These are phyloP conservation scores for Globisporangium heterothallicum DNA, from an alignment of 352 stramenopile species.

Conservation along the genomic window DNA sequence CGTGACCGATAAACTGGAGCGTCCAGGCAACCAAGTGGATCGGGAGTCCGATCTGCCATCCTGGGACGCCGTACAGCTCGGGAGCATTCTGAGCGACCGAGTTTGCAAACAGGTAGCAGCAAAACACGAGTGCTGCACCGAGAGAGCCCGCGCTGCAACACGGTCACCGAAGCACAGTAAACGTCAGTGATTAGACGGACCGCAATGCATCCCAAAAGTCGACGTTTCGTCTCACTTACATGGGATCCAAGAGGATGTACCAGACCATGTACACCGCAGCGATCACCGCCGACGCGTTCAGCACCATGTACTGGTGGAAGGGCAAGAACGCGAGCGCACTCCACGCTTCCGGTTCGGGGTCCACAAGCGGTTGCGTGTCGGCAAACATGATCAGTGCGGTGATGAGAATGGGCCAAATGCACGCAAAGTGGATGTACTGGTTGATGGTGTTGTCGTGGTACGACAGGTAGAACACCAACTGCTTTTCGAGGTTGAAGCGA, in stretches of 20 bases:
- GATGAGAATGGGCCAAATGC: slow-evolving; percentile 84
- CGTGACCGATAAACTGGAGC: slow-evolving; percentile 83
- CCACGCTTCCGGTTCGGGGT: too few relatives aligned
- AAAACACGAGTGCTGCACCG: slow-evolving; percentile 43
- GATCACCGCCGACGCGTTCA: slow-evolving; percentile 55
- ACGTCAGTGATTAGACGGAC: background rate
- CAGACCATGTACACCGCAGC: slow-evolving; percentile 67
- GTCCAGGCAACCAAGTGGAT: slow-evolving; percentile 68
- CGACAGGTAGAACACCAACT: slow-evolving; percentile 79
- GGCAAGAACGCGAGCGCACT: slow-evolving; percentile 16
- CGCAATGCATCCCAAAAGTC: background rate
- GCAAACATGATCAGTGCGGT: slow-evolving; percentile 63
- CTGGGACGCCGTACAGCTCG: slow-evolving; percentile 25
- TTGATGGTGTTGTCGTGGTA: slow-evolving; percentile 84
- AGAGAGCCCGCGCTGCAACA: slow-evolving; percentile 37
- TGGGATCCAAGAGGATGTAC: slow-evolving; percentile 65
- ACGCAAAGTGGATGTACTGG: slow-evolving; percentile 75
- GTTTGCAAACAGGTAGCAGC: slow-evolving; percentile 54
- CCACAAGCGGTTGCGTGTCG: too few relatives aligned
- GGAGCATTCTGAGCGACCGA: slow-evolving; percentile 38
- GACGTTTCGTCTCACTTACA: slow-evolving; percentile 29
- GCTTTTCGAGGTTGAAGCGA: slow-evolving; percentile 77
- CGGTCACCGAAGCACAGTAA: background rate
- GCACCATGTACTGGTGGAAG: slow-evolving; percentile 47
- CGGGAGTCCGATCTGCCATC: slow-evolving; percentile 47